Percentiles rank a stretch among this genome's conserved stretches.
Conservation (phyloP, 192 early-diverging fungal species). For the Dissophora ornata region DNA sequence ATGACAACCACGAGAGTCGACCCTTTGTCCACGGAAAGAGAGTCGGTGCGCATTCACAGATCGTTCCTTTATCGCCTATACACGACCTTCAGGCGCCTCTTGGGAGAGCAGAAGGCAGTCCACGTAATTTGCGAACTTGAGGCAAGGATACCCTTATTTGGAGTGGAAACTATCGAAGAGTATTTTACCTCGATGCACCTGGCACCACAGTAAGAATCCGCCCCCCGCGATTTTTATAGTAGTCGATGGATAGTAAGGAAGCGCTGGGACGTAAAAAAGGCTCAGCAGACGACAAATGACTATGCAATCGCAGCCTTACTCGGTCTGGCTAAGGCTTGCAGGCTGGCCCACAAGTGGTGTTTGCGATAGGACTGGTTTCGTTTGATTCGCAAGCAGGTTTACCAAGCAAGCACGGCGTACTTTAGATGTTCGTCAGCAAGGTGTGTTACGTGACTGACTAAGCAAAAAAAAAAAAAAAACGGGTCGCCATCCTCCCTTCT, state of each 20-base stretch:
- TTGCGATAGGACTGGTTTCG: slow-evolving; percentile 1
- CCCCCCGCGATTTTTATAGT: not conserved
- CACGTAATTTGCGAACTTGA: not conserved
- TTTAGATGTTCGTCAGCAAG: not conserved
- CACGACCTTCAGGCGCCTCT: not conserved
- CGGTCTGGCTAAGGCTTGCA: not conserved
- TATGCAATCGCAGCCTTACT: not conserved
- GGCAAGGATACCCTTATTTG: not conserved
- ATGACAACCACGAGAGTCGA: slow-evolving; percentile 1
- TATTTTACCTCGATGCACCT: not conserved
- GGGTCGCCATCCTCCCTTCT: no score
- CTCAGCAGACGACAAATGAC: not conserved
- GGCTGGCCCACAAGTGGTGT: not conserved
- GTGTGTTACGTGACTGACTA: no score
- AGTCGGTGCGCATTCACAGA: not conserved
- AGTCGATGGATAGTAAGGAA: not conserved
- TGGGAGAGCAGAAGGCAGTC: not conserved
- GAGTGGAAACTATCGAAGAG: not conserved
- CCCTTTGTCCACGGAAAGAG: not conserved
- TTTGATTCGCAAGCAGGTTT: not conserved
- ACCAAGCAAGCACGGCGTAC: not conserved
- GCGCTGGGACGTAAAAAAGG: not conserved
- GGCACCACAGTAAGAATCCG: not conserved
- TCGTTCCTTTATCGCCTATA: not conserved
- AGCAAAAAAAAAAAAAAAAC: no score